Conservation (phyloP, 805 yeast genomes). For the Saccharomycopsis malanga region DNA sequence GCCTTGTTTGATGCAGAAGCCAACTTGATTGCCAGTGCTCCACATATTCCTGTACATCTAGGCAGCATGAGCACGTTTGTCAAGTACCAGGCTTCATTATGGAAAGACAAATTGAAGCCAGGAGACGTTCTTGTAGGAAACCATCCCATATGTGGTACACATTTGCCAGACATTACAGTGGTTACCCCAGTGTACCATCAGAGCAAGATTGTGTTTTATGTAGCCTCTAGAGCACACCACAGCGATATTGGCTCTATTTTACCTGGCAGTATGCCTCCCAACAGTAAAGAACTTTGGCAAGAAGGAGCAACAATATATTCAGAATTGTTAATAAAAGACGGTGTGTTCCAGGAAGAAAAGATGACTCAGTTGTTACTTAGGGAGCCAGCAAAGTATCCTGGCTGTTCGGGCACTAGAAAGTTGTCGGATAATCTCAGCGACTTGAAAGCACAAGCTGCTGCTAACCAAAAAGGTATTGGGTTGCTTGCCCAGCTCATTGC, state of each 20-base stretch:
- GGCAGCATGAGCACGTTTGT: slow-evolving; percentile 85
- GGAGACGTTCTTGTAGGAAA: slow-evolving; percentile 77
- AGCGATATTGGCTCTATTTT: slow-evolving; percentile 91
- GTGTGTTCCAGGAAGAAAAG: slow-evolving; percentile 67
- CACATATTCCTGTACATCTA: slow-evolving; percentile 80
- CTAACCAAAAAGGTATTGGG: slow-evolving; percentile 78
- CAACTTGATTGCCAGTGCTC: slow-evolving; percentile 81
- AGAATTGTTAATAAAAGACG: slow-evolving; percentile 63
- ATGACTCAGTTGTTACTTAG: slow-evolving; percentile 54
- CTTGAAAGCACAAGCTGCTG: slow-evolving; percentile 79
- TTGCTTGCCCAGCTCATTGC: slow-evolving; percentile 51
- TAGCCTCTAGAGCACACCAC: slow-evolving; percentile 93
- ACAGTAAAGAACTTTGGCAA: slow-evolving; percentile 74
- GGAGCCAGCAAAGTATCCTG: slow-evolving; percentile 75
- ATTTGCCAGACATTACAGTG: slow-evolving; percentile 85
- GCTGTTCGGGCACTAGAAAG: slow-evolving; percentile 85
- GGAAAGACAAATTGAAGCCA: slow-evolving; percentile 56
- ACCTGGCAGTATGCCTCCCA: slow-evolving; percentile 95
- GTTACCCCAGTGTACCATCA: slow-evolving; percentile 81
- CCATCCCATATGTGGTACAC: slow-evolving; percentile 79
- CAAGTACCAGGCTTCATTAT: slow-evolving; percentile 51
- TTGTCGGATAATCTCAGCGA: slow-evolving; percentile 79
- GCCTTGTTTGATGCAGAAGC: slow-evolving; percentile 74
- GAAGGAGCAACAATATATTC: slow-evolving; percentile 89
- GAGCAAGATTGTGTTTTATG: slow-evolving; percentile 65